Percentiles rank a stretch among this genome's conserved stretches.
Conservation (phyloP, 352 stramenopile genomes). For the Globisporangium irregulare region DNA sequence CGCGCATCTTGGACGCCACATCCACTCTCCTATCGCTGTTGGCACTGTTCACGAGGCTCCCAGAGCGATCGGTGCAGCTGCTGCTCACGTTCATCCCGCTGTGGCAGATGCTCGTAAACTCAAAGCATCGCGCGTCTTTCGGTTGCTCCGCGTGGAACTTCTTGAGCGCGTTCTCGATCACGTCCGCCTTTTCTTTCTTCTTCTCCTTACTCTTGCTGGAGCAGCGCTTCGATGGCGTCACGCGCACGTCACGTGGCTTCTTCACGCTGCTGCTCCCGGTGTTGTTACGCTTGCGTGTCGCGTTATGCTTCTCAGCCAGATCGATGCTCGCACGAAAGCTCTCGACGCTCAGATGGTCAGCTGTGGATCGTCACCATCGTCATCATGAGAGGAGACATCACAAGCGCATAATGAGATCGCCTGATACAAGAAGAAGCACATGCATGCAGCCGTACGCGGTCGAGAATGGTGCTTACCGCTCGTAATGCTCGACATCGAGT, state of each 20-base stretch:
- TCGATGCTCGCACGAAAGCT: conserved; percentile 22
- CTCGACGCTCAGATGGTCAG: conserved; percentile 19
- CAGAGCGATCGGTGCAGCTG: conserved; percentile 8
- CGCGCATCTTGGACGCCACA: conserved; percentile 28
- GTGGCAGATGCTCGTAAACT: conserved; percentile 51
- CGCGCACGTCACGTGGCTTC: conserved; percentile 22
- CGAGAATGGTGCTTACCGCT: conserved; percentile 25
- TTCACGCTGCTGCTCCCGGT: conserved; percentile 17
- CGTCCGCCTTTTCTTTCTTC: conserved; percentile 57
- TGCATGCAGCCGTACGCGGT: background rate
- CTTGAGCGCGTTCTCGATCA: conserved; percentile 59
- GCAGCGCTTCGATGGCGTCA: conserved; percentile 49
- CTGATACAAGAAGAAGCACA: background rate
- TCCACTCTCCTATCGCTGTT: conserved; percentile 17
- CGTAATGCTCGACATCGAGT: conserved; percentile 33
- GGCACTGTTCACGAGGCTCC: conserved; percentile 10
- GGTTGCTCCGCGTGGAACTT: conserved; percentile 35
- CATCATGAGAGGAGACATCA: background rate
- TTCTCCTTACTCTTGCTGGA: conserved; percentile 43
- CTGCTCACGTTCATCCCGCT: conserved; percentile 4
- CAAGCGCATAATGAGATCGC: background rate
- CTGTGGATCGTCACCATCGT: background rate
- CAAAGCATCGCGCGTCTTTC: conserved; percentile 29
- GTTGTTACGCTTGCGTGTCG: conserved; percentile 18
- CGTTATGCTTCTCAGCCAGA: conserved; percentile 17